phyloP scores from a whole-genome alignment of 176 grass and related monocot species.

The Paspalum vaginatum region DNA sequence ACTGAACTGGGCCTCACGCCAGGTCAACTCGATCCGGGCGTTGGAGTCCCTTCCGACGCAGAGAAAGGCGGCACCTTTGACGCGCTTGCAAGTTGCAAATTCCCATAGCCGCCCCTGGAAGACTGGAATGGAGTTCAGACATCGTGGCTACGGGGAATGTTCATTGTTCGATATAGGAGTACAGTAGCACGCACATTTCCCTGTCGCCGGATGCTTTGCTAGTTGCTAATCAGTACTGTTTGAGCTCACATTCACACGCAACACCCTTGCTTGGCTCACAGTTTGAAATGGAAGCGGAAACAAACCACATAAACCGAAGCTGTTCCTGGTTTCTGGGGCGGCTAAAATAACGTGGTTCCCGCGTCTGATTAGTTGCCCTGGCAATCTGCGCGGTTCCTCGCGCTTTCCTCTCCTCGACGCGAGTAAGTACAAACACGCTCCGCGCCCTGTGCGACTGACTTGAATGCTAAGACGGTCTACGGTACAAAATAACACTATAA shows the following conservation, averaged over 20 bases:
- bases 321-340: background rate
- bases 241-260: background rate
- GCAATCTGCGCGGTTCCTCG: constrained; percentile 15
- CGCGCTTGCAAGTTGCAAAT: background rate
- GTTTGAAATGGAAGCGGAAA: background rate
- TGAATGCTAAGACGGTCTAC: no score
- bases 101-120: no score
- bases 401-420: constrained; percentile 1
- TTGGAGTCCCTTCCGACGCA: background rate
- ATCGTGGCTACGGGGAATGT: background rate
- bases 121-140: background rate
- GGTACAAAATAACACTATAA: no score
- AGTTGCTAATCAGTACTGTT: background rate
- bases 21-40: background rate
- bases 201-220: background rate
- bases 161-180: no score
- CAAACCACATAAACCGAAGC: background rate
- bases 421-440: background rate
- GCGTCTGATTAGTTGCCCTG: background rate
- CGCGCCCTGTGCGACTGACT: background rate
- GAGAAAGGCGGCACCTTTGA: background rate
- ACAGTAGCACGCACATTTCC: no score
- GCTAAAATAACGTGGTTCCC: background rate
- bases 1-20: no score
- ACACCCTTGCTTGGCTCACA: background rate